A percentile compares a stretch with the other conserved stretches of the same genome.
These are phyloP conservation scores for Oryza longistaminata DNA, from an alignment of 176 grass and related monocot genomes.

Conservation along the genomic window DNA sequence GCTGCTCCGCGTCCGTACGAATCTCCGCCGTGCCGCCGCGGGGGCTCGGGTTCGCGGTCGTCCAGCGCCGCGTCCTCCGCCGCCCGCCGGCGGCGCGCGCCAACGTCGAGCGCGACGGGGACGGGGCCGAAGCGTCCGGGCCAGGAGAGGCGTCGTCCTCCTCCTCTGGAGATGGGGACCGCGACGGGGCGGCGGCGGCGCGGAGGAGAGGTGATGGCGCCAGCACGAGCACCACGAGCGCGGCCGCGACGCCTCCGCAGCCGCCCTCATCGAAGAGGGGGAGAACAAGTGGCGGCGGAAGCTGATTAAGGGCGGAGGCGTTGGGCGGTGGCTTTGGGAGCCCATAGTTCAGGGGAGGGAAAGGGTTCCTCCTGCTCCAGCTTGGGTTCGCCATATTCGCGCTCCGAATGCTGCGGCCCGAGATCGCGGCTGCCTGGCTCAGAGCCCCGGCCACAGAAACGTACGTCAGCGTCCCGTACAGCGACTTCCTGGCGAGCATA, in stretches of 20 bases:
- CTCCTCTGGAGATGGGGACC: conserved; percentile 42
- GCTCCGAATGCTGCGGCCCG: conserved; percentile 77
- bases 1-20: conserved; percentile 32
- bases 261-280: conserved; percentile 54
- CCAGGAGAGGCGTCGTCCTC: conserved; percentile 32
- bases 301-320: conserved; percentile 47
- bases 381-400: conserved; percentile 86
- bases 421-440: conserved; percentile 68
- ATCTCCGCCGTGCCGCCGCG: conserved; percentile 53
- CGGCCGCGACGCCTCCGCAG: conserved; percentile 32
- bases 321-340: conserved; percentile 80
- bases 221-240: conserved; percentile 41
- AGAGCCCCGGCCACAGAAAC: conserved; percentile 68
- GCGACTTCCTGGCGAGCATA: conserved; percentile 89
- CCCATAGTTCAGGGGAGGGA: conserved; percentile 85
- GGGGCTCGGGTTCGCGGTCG: conserved; percentile 47
- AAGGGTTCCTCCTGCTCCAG: conserved; percentile 87
- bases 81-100: conserved; percentile 53
- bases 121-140: conserved; percentile 16
- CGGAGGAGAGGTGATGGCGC: conserved; percentile 26
- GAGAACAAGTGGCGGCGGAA: conserved; percentile 77
- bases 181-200: conserved; percentile 21
- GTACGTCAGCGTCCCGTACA: conserved; percentile 74
- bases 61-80: conserved; percentile 39
- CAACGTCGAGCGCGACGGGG: conserved; percentile 48